Base-by-base conservation (phyloP, 768 basidiomycete species). In the Tricholoma sp. region DNA sequence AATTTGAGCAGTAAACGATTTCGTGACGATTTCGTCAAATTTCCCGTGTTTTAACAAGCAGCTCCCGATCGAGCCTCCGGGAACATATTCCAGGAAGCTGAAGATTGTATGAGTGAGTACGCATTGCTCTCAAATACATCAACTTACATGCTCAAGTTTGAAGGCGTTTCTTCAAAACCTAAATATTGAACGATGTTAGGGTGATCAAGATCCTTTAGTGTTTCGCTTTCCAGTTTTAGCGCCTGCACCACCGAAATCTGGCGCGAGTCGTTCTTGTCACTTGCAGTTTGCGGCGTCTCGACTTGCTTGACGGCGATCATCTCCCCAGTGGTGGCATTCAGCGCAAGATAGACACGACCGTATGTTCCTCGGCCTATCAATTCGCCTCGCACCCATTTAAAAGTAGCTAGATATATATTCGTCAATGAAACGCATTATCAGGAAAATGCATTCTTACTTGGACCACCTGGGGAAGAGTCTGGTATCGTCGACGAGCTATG, bases 301-400 rank as follows among this genome's bases (percentile, higher is more conserved):
- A 99, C 97, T 72, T 98, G 97, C 73, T 99, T 99, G 61, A 99
- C 97, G 16, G 97, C 97, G 65, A 98, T 94, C 92, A 98, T 96
- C 73, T 98, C 95, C 57, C 94, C 94, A 0, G 94, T 96, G 3
- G 92, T 94, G 31, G 91, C 93, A 69, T 98, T 98, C 57, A 98
- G 77, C 16, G 93, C 97, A 55, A 98, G 83, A 67, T 98, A 99
- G 27, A 99, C 97, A 43, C 91, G 85, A 11, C 97, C 97, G 66
- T 95, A 99, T 11, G 94, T 95, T 22, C 97, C 97, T 67, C 91
- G 93, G 31, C 97, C 97, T 60, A 99, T 98, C 35, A 98, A 80
- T 72, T 98, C 94, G 53, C 97, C 97, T 64, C 96, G 89, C 37
- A 98, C 91, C 97, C 97, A 98, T 69, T 95, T 96, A 78, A 98